Conservation (phyloP, 2,329 filamentous ascomycete species). For the Plectosphaerella plurivora region DNA sequence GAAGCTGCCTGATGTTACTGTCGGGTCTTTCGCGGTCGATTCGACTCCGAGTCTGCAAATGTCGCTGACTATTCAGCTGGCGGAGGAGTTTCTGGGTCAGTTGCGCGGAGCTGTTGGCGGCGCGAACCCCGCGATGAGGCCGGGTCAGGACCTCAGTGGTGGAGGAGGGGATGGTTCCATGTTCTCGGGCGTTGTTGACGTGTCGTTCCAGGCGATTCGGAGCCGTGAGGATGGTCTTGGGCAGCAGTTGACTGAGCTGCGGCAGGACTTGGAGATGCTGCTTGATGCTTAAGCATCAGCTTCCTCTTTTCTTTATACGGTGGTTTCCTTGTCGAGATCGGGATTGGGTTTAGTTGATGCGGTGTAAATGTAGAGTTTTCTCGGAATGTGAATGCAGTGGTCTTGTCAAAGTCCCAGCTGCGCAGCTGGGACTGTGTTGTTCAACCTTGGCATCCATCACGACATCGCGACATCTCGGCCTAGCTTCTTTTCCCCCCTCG, state of each 20-base stretch:
- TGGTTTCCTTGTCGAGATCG: background rate
- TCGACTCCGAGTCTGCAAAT: slow-evolving; percentile 35
- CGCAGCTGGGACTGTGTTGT: too few species aligned
- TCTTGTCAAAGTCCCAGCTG: too few species aligned
- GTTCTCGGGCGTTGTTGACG: slow-evolving; percentile 25
- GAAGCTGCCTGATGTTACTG: slow-evolving; percentile 34
- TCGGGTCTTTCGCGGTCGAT: slow-evolving; percentile 34
- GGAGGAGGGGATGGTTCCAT: slow-evolving; percentile 18
- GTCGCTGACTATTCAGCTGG: slow-evolving; percentile 36
- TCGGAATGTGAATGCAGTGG: too few species aligned
- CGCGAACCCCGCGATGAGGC: slow-evolving; percentile 18
- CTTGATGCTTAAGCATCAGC: slow-evolving; percentile 15
- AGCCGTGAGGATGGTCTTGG: slow-evolving; percentile 27
- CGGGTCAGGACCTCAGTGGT: slow-evolving; percentile 3
- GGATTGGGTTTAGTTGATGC: background rate
- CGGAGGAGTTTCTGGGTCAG: slow-evolving; percentile 32
- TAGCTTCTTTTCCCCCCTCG: too few species aligned
- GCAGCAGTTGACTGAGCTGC: slow-evolving; percentile 24
- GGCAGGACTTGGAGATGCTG: slow-evolving; percentile 26
- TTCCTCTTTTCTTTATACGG: background rate
- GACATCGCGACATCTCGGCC: too few species aligned
- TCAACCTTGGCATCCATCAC: too few species aligned
- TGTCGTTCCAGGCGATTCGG: slow-evolving; percentile 19
- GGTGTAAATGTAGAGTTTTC: too few species aligned
- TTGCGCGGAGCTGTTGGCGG: slow-evolving; percentile 25